A percentile compares a stretch with the other conserved stretches of the same genome.
These are phyloP conservation scores for Suhomyces xylopsoci DNA, from an alignment of 805 yeast species.

Conservation along the genomic window DNA sequence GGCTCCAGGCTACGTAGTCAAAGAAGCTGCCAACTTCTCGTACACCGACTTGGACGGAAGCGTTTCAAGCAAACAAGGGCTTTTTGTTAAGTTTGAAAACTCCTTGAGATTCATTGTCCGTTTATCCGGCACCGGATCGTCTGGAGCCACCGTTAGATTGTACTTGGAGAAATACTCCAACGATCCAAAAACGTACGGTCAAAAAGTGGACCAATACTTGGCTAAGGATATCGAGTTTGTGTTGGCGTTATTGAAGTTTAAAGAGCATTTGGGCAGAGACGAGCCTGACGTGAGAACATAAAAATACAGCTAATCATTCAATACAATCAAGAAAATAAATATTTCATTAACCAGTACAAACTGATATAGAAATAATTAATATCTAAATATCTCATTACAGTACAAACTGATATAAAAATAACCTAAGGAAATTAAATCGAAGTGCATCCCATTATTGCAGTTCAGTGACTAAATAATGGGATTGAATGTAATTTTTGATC, in stretches of 20 bases:
- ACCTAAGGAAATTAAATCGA: no score
- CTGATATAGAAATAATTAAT: no score
- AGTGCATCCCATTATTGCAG: no score
- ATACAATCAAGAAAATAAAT: no score
- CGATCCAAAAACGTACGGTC: conserved; percentile 49
- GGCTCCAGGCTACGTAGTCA: conserved; percentile 51
- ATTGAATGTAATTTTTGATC: no score
- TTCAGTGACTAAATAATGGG: no score
- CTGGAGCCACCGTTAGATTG: conserved; percentile 94
- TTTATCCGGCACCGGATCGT: conserved; percentile 94
- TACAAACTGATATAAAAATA: no score
- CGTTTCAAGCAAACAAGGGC: conserved; percentile 83
- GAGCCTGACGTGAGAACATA: conserved; percentile 88
- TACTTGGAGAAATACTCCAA: conserved; percentile 80
- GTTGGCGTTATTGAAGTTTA: conserved; percentile 64
- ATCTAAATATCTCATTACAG: no score
- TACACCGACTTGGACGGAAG: conserved; percentile 95
- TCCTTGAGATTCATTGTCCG: conserved; percentile 88
- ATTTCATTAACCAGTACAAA: no score
- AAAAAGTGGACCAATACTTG: conserved; percentile 67
- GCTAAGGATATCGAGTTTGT: conserved; percentile 59
- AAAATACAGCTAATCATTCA: no score
- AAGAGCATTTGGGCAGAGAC: conserved; percentile 72
- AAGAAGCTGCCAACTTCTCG: conserved; percentile 81
- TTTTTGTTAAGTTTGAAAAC: conserved; percentile 73